phyloP scores from a whole-genome alignment of 139 green algal genomes.

The Closterium sp. region DNA sequence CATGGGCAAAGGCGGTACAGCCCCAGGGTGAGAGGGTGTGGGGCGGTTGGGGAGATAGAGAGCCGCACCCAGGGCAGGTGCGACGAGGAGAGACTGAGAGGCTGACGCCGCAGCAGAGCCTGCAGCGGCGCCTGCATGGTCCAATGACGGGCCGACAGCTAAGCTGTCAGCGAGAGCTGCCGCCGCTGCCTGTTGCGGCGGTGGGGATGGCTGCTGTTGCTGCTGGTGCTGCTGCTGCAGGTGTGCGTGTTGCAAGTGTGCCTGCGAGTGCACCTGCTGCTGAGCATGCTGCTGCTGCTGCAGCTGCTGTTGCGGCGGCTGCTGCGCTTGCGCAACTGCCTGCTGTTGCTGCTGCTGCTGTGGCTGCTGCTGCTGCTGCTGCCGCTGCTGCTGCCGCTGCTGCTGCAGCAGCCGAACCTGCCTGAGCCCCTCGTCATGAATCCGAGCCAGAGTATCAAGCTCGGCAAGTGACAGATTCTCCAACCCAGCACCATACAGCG shows the following conservation, averaged over 20 bases:
- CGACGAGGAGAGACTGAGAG: not conserved
- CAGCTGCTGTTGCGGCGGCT: constrained; percentile 7
- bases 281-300: not conserved
- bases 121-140: not conserved
- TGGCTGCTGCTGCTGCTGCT: constrained; percentile 20
- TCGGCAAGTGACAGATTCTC: constrained; percentile 49
- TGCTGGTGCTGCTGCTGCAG: too few relatives aligned
- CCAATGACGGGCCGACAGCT: not conserved
- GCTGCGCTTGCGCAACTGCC: constrained; percentile 7
- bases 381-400: constrained; percentile 13
- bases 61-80: not conserved
- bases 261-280: too few relatives aligned
- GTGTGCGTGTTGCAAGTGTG: too few relatives aligned
- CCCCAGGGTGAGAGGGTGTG: not conserved
- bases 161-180: not conserved
- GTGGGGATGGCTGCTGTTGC: not conserved
- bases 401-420: constrained; percentile 41
- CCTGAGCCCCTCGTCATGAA: constrained; percentile 55
- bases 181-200: not conserved
- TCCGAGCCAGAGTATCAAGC: constrained; percentile 54
- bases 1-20: not conserved
- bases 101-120: not conserved
- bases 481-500: constrained; percentile 54
- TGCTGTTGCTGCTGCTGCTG: not conserved
- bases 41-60: not conserved